Conservation (phyloP, 2,329 filamentous ascomycete species). For the Aspergillus unguis region DNA sequence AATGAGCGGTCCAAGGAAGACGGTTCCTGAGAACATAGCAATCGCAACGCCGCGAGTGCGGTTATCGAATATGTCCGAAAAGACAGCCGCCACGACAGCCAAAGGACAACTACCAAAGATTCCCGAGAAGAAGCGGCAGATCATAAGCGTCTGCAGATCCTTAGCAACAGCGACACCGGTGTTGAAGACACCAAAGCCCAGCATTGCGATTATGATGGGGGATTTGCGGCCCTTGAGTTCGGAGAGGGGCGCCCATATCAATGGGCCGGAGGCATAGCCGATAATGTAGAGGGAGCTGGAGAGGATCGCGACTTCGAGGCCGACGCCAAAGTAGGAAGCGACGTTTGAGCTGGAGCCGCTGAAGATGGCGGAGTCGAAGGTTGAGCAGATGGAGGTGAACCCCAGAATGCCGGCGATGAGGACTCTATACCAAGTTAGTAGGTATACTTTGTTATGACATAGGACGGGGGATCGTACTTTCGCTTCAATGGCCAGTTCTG, state of each 20-base stretch:
- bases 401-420: constrained; percentile 34
- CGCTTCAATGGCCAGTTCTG: constrained; percentile 51
- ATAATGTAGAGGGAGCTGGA: constrained; percentile 47
- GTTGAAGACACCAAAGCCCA: constrained; percentile 43
- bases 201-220: constrained; percentile 44
- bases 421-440: constrained; percentile 41
- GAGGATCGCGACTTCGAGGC: constrained; percentile 39
- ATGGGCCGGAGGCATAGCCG: constrained; percentile 53
- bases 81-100: constrained; percentile 39
- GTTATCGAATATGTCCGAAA: constrained; percentile 50
- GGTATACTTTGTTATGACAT: not conserved
- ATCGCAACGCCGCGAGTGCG: constrained; percentile 33
- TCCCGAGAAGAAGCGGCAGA: constrained; percentile 45
- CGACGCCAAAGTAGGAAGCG: constrained; percentile 45
- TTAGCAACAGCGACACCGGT: constrained; percentile 41
- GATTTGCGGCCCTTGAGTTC: constrained; percentile 57
- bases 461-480: constrained; percentile 33
- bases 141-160: constrained; percentile 36
- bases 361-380: constrained; percentile 61
- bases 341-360: constrained; percentile 59
- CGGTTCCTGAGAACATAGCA: constrained; percentile 50
- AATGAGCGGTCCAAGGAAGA: constrained; percentile 52
- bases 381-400: constrained; percentile 53
- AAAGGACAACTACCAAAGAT: constrained; percentile 43
- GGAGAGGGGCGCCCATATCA: constrained; percentile 49